Evolutionary conservation across 305 asterid genomes (phyloP).

Genomic region (Rubia peregrina): DNA sequence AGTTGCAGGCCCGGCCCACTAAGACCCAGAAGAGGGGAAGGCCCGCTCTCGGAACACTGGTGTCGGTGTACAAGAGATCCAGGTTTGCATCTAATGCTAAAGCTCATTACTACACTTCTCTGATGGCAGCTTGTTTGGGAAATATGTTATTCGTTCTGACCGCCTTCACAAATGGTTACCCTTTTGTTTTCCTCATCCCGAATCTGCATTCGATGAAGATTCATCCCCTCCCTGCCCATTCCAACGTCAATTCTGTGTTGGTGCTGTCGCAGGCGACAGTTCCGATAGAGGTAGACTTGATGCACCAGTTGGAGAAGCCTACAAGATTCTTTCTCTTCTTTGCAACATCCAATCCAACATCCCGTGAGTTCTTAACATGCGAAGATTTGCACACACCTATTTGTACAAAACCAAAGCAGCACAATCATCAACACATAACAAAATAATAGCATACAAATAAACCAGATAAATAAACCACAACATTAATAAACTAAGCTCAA

Average conservation of each 20-base stretch:
- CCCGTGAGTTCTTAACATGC: too few species aligned
- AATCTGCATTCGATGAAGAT: constrained; percentile 35
- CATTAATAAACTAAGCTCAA: too few species aligned
- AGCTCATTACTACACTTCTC: too few species aligned
- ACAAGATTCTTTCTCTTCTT: too few species aligned
- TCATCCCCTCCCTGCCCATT: constrained; percentile 43
- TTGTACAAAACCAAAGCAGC: too few species aligned
- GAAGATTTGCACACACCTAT: too few species aligned
- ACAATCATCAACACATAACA: too few species aligned
- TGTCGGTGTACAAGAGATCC: neutral
- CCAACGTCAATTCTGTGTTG: constrained; percentile 31
- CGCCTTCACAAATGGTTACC: constrained; percentile 27
- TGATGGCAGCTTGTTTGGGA: too few species aligned
- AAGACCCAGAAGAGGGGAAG: constrained; percentile 85
- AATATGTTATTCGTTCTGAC: neutral
- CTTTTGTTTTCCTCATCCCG: constrained; percentile 28
- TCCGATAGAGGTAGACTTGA: constrained; percentile 46
- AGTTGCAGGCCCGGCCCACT: constrained; percentile 82
- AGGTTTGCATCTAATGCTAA: neutral
- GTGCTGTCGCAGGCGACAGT: constrained; percentile 27
- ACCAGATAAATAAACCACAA: too few species aligned
- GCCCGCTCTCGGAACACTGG: constrained; percentile 39
- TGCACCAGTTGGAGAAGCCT: constrained; percentile 15
- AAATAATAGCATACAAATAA: too few species aligned
- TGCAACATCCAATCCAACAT: too few species aligned